Conservation (phyloP, 1,284 basidiomycete genomes). For the Gomphus bonarii region DNA sequence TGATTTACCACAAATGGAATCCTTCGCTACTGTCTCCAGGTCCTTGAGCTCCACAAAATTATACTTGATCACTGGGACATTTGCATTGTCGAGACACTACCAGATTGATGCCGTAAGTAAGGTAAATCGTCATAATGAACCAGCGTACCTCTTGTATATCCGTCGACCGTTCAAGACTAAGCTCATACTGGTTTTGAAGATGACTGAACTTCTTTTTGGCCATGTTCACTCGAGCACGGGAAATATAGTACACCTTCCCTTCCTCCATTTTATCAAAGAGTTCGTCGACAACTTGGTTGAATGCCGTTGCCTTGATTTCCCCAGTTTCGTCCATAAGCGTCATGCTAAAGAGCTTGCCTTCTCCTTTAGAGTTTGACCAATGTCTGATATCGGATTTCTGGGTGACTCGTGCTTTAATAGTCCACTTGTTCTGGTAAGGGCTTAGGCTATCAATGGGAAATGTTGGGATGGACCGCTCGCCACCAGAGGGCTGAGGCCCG, state of each 20-base stretch:
- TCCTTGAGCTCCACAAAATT: slow-evolving; percentile 65
- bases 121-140: not conserved
- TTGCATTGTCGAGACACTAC: slow-evolving; percentile 67
- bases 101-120: slow-evolving; percentile 12
- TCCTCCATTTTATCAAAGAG: slow-evolving; percentile 82
- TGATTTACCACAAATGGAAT: slow-evolving; percentile 63
- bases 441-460: slow-evolving; percentile 92
- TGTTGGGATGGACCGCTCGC: slow-evolving; percentile 31
- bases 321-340: slow-evolving; percentile 94
- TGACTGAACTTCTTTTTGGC: slow-evolving; percentile 98
- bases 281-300: slow-evolving; percentile 82
- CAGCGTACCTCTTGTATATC: slow-evolving; percentile 66
- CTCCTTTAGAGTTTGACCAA: slow-evolving; percentile 87
- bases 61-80: slow-evolving; percentile 76
- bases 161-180: slow-evolving; percentile 77
- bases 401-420: slow-evolving; percentile 91
- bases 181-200: slow-evolving; percentile 89
- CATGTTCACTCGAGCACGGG: slow-evolving; percentile 84
- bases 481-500: slow-evolving; percentile 21
- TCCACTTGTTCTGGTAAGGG: slow-evolving; percentile 98
- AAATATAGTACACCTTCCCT: slow-evolving; percentile 89
- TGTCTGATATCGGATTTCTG: slow-evolving; percentile 85
- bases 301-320: slow-evolving; percentile 87
- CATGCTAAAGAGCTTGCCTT: slow-evolving; percentile 92
- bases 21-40: slow-evolving; percentile 61